Evolutionary conservation across 73 alveolate genomes (phyloP), one percentile per base, ranked within the genome.

Genomic region (Paramecium tetraurelia): DNA sequence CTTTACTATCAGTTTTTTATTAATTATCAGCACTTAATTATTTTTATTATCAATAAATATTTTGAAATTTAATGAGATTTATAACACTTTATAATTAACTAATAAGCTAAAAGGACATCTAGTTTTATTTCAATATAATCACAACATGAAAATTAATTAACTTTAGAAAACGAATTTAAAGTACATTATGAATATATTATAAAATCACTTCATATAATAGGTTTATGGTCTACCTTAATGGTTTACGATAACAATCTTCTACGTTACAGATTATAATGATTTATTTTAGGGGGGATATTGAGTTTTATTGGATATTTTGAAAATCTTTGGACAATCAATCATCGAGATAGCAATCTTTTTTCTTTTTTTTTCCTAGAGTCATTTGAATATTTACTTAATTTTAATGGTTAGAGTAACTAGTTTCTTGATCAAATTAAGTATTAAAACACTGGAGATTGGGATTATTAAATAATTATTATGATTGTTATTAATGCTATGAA

Each of bases 211-310:
- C 86, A 72, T 29, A n/a, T 72, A 63, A 63, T 63, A 63, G 24
- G 84, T 63, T 29, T 63, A 33, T 63, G 84, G 84, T 27, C 84
- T 63, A 31, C 84, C 84, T 63, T 63, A 24, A 63, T 63, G 84
- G 11, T 63, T 63, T 31, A 63, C 46, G 9, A 63, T 33, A 24
- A 63, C 46, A 31, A 63, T 63, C 12, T 63, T 63, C 20, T 63
- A 41, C 84, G 24, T 63, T 63, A 63, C 24, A 20, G 50, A 31
- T 20, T 63, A 12, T 33, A 31, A 5, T 22, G 84, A 48, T 53
- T 53, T 53, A 18, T 53, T 53, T 53, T 53, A 18, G 4, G 69
- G 33, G 18, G 29, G 14, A 53, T 53, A 53, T 53, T 53, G 22
- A 24, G 46, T 33, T 31, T 63, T 31, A 63, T 63, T 63, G 12